These are phyloP conservation scores for Podospora tetraspora DNA, from an alignment of 495 filamentous ascomycete genomes.

Conservation along the genomic window DNA sequence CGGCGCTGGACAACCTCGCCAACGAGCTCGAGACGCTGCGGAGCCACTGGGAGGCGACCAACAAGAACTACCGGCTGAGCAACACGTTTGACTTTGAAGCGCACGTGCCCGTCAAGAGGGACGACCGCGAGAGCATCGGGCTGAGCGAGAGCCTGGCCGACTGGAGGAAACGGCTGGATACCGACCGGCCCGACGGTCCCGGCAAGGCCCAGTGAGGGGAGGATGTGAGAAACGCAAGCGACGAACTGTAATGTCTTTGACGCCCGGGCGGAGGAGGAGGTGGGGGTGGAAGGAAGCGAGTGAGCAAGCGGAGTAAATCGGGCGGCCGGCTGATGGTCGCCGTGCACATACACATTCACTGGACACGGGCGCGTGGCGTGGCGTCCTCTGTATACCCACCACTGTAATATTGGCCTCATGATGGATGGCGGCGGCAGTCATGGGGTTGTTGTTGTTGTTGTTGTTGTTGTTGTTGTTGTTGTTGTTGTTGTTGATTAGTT, in stretches of 20 bases:
- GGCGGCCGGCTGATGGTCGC: background rate
- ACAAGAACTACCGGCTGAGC: conserved; percentile 85
- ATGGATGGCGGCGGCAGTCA: background rate
- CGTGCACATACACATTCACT: background rate
- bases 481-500: background rate
- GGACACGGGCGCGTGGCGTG: background rate
- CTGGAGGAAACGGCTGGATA: conserved; percentile 69
- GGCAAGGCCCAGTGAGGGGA: conserved; percentile 15
- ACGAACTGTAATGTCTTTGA: conserved; percentile 14
- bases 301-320: background rate
- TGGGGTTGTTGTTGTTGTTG: background rate
- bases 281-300: background rate
- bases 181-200: conserved; percentile 20
- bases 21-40: conserved; percentile 85
- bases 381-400: background rate
- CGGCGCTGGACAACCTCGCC: conserved; percentile 86
- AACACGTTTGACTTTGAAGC: conserved; percentile 80
- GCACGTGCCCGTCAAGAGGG: conserved; percentile 37
- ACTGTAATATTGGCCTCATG: background rate
- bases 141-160: conserved; percentile 67
- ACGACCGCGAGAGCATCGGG: conserved; percentile 40
- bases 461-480: background rate
- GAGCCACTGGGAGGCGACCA: conserved; percentile 90
- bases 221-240: background rate
- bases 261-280: background rate